These are phyloP conservation scores for Linnemannia elongata DNA, from an alignment of 192 early-diverging fungal genomes.

Conservation along the genomic window DNA sequence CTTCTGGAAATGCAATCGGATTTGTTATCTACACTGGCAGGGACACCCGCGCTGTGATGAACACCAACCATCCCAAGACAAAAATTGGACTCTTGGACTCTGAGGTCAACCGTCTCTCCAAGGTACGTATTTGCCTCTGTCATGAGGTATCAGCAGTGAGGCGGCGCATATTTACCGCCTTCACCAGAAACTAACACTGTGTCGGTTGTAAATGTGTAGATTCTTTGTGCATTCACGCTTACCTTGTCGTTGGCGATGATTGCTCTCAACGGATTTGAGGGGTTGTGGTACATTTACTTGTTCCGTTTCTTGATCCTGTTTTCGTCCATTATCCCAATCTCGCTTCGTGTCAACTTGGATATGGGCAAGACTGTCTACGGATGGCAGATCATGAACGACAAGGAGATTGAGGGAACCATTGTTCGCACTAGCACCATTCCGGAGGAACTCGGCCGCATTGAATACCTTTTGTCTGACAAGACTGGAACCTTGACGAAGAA, in stretches of 20 bases:
- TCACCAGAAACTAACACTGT: not conserved
- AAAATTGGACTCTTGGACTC: conserved; percentile 92
- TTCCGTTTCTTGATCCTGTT: conserved; percentile 96
- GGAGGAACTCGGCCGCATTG: conserved; percentile 94
- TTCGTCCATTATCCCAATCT: conserved; percentile 96
- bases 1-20: conserved; percentile 89
- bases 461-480: conserved; percentile 95
- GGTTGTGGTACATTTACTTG: conserved; percentile 91
- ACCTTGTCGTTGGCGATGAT: conserved; percentile 89
- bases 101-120: conserved; percentile 93
- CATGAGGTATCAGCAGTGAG: too few relatives aligned
- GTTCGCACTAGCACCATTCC: conserved; percentile 96
- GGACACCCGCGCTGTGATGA: conserved; percentile 96
- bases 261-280: conserved; percentile 88
- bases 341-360: conserved; percentile 93
- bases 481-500: conserved; percentile 97
- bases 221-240: conserved; percentile 89
- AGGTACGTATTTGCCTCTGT: conserved; percentile 59
- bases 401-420: conserved; percentile 86
- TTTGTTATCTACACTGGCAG: conserved; percentile 92
- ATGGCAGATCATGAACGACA: conserved; percentile 89
- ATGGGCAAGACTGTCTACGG: conserved; percentile 98
- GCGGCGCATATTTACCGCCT: too few relatives aligned
- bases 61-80: conserved; percentile 91
- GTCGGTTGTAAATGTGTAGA: conserved; percentile 56